Evolutionary conservation across 176 grass and related monocot species (phyloP), one percentile per base, ranked within the genome.

Genomic region (Paspalum vaginatum): DNA sequence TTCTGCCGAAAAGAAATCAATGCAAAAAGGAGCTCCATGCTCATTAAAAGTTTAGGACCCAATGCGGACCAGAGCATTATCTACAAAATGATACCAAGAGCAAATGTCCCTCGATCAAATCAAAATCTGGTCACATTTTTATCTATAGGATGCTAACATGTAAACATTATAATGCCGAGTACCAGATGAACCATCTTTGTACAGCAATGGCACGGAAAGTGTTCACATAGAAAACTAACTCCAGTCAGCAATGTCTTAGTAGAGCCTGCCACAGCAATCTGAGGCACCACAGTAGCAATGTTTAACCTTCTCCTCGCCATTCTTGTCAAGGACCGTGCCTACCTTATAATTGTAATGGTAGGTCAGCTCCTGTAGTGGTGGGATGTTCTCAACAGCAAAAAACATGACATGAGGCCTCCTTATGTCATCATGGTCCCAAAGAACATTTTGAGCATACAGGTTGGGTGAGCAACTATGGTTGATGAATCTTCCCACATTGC

Each of bases 381-480:
- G 89, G 48, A 94, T 94, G 70, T 91, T 94, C 65, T 94, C 92
- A 1, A 47, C 57, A 43, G 92, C 92, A 18, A 94, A 94, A 42
- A 94, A 72, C 89, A 91, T 91, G 68, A 94, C 84, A 65, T 94
- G 92, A 0, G 92, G 92, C 73, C 79, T 89, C 82, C 81, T 75
- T 77, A 79, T 76, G 48, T 89, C 81, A 54, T 91, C 84, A 82
- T 94, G 92, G 51, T 94, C 89, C 70, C 87, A 94, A 21, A 94
- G 89, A 84, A 94, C 86, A 75, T 87, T 79, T 56, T 91, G 89
- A 8, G 92, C 92, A 76, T 89, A 94, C 2, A 94, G 89, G 58
- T 94, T 94, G 16, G 92, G 92, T 18, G 86, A 87, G 64, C 92
- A 94, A 59, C 92, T 89, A 56, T 91, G 92, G 75, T 91, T 94